Conservation (phyloP, 1,139 yeast species). For the Debaryomyces sp. region DNA sequence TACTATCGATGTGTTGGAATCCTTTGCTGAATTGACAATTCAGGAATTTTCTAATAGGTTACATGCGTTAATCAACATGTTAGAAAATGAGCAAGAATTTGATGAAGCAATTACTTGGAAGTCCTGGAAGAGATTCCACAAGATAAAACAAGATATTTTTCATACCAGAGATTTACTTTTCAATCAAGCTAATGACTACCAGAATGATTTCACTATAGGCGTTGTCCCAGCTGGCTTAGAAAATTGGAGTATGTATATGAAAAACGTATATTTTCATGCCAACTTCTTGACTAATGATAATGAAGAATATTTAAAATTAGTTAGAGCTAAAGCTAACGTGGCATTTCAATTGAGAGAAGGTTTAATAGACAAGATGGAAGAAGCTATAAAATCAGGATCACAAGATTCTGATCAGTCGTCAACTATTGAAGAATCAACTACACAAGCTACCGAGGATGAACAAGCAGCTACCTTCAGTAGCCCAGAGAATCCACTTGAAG, state of each 20-base stretch:
- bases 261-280: conserved; percentile 62
- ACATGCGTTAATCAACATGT: conserved; percentile 31
- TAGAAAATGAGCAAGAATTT: conserved; percentile 22
- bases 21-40: conserved; percentile 68
- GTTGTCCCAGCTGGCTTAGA: conserved; percentile 43
- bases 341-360: conserved; percentile 75
- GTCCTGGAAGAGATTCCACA: conserved; percentile 69
- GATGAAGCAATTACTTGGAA: conserved; percentile 53
- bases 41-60: conserved; percentile 52
- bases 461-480: neutral
- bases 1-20: conserved; percentile 66
- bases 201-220: conserved; percentile 18
- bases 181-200: conserved; percentile 44
- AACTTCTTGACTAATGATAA: conserved; percentile 66
- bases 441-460: neutral
- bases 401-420: neutral
- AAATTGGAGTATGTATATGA: conserved; percentile 53
- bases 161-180: conserved; percentile 60
- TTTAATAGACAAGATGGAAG: conserved; percentile 17
- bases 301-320: conserved; percentile 67
- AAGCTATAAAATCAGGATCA: neutral
- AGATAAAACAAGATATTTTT: conserved; percentile 56
- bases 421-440: neutral
- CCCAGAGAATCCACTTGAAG: neutral
- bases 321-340: conserved; percentile 81